Evolutionary conservation across 73 alveolate genomes (phyloP).

Genomic region (Blepharisma stoltei): DNA sequence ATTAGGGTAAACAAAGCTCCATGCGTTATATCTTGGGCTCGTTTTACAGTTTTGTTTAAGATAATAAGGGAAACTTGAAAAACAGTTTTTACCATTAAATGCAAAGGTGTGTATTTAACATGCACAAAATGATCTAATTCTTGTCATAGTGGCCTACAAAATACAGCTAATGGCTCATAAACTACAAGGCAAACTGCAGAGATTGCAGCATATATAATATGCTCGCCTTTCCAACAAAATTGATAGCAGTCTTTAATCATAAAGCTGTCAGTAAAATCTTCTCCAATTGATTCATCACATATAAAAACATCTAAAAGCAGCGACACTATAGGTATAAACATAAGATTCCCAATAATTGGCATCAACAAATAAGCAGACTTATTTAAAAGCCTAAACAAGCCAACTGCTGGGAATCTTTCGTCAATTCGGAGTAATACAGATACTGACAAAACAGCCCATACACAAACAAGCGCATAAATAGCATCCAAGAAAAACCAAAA

Average conservation of each 20-base stretch:
- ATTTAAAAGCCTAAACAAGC: not conserved
- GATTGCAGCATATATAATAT: not conserved
- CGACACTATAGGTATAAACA: conserved; percentile 8
- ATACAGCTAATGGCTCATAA: not conserved
- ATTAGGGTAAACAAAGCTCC: not conserved
- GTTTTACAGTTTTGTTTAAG: not conserved
- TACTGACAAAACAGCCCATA: not conserved
- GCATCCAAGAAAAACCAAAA: not conserved
- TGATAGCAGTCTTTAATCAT: not conserved
- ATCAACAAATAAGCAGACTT: not conserved
- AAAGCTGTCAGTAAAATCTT: not conserved
- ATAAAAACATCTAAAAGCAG: not conserved
- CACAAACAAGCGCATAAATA: not conserved
- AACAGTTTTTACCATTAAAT: not conserved
- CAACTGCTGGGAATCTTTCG: not conserved
- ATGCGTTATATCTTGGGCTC: not conserved
- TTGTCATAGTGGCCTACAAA: not conserved
- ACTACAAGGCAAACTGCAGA: not conserved
- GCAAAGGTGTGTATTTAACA: not conserved
- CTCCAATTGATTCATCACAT: conserved; percentile 7
- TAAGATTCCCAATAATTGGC: not conserved
- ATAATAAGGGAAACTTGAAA: not conserved
- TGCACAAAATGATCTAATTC: not conserved
- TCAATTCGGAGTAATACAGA: not conserved
- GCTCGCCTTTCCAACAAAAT: not conserved